These are phyloP conservation scores for Saturnispora sekii DNA, from an alignment of 805 yeast genomes.

Conservation along the genomic window DNA sequence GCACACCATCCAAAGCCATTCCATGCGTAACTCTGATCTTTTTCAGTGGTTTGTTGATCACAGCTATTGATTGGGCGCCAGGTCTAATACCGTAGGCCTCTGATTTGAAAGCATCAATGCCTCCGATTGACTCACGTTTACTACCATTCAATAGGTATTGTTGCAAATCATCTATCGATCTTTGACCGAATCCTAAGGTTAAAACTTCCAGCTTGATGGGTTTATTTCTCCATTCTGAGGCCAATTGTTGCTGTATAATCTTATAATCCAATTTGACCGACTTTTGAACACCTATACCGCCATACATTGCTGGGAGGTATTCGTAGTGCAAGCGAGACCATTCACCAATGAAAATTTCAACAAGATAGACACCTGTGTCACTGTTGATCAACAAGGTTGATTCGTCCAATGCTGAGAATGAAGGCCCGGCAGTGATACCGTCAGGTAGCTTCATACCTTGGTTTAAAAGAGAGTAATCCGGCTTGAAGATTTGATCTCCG, in stretches of 20 bases:
- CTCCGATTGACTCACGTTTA: constrained; percentile 13
- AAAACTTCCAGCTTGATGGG: constrained; percentile 44
- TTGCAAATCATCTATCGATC: constrained; percentile 40
- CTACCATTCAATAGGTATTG: constrained; percentile 21
- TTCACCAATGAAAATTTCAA: constrained; percentile 62
- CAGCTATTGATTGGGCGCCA: constrained; percentile 12
- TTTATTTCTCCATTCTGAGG: constrained; percentile 26
- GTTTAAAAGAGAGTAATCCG: constrained; percentile 20
- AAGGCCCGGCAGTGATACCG: constrained; percentile 32
- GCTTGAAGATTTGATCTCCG: constrained; percentile 32
- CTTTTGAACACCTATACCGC: constrained; percentile 54
- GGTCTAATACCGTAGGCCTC: constrained; percentile 18
- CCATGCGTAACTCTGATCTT: constrained; percentile 65
- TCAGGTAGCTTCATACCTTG: constrained; percentile 26
- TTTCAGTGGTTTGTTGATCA: constrained; percentile 23
- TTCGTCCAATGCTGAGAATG: constrained; percentile 36
- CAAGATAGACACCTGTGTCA: constrained; percentile 58
- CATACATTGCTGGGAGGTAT: constrained; percentile 44
- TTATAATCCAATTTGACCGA: constrained; percentile 40
- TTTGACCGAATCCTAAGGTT: constrained; percentile 52
- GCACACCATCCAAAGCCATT: constrained; percentile 72
- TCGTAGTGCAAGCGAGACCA: constrained; percentile 51
- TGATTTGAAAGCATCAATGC: constrained; percentile 14
- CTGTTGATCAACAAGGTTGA: constrained; percentile 41
- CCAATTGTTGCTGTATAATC: constrained; percentile 32